Conservation (phyloP, 1,284 basidiomycete species). For the Rhodotorula sp. region DNA sequence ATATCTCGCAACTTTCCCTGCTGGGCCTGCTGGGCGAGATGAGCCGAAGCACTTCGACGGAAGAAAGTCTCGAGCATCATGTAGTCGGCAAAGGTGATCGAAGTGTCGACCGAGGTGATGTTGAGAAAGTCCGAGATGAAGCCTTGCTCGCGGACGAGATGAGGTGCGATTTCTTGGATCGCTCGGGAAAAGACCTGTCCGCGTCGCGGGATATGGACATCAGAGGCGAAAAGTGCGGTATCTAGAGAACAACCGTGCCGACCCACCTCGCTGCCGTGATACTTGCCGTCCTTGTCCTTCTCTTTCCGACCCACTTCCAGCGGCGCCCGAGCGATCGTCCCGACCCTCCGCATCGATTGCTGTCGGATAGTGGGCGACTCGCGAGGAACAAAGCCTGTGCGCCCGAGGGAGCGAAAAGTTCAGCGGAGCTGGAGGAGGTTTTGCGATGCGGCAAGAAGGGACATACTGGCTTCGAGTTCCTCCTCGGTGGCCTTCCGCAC, state of each 20-base stretch:
- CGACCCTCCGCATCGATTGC: conserved; percentile 54
- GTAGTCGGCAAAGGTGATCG: conserved; percentile 92
- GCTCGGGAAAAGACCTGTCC: conserved; percentile 69
- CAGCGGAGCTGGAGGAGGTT: too few relatives aligned
- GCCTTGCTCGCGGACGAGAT: conserved; percentile 77
- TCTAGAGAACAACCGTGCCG: neutral
- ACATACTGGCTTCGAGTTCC: conserved; percentile 64
- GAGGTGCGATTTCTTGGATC: conserved; percentile 71
- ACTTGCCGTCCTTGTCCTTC: conserved; percentile 58
- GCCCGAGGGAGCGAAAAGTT: neutral
- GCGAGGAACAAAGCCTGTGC: conserved; percentile 13
- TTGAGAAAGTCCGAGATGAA: conserved; percentile 92
- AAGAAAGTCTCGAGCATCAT: conserved; percentile 94
- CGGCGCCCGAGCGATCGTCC: conserved; percentile 47
- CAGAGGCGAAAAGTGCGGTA: neutral
- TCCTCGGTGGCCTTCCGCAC: conserved; percentile 71
- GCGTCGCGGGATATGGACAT: neutral
- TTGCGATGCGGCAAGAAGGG: neutral
- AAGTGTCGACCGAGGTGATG: conserved; percentile 69
- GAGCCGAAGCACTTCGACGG: conserved; percentile 77
- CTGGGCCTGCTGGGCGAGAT: conserved; percentile 50
- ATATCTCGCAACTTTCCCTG: conserved; percentile 71
- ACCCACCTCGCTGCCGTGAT: conserved; percentile 65
- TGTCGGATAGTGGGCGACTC: conserved; percentile 36
- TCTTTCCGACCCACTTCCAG: conserved; percentile 51